Conservation (phyloP, 2,329 filamentous ascomycete species). For the Didymellaceae sp. region DNA sequence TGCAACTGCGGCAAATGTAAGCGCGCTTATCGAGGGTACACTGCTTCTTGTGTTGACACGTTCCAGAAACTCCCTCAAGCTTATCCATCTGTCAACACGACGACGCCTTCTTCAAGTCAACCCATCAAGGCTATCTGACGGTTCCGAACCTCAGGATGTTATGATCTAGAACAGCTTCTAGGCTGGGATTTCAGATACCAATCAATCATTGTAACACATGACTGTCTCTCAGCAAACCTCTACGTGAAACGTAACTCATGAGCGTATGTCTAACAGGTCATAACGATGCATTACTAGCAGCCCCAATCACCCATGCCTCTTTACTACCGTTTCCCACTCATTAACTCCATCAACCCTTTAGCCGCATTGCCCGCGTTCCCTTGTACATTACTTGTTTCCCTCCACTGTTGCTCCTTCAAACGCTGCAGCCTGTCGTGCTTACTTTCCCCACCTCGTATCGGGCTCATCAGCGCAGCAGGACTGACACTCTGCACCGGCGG, state of each 20-base stretch:
- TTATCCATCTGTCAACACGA: neutral
- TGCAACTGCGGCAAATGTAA: conserved; percentile 38
- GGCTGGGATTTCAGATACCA: conserved; percentile 3
- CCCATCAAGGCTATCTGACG: conserved; percentile 3
- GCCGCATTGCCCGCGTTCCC: conserved; percentile 57
- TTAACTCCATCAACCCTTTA: conserved; percentile 60
- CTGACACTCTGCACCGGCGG: conserved; percentile 27
- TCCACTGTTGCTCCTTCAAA: conserved; percentile 37
- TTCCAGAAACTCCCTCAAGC: conserved; percentile 6
- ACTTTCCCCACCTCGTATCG: conserved; percentile 18
- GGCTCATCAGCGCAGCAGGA: conserved; percentile 4
- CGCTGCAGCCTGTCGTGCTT: conserved; percentile 32
- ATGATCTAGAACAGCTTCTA: neutral
- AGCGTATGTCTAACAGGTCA: neutral
- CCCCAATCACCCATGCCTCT: neutral
- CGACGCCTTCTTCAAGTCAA: neutral
- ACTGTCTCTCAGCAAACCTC: neutral
- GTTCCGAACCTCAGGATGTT: neutral
- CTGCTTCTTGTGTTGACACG: neutral
- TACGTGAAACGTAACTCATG: conserved; percentile 4
- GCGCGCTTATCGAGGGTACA: neutral
- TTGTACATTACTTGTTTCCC: conserved; percentile 51
- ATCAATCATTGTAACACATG: conserved; percentile 9
- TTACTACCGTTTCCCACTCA: conserved; percentile 34
- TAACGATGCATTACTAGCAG: conserved; percentile 15